Base-by-base conservation (phyloP, 306 rosid genomes). In the Arachis stenosperma region DNA sequence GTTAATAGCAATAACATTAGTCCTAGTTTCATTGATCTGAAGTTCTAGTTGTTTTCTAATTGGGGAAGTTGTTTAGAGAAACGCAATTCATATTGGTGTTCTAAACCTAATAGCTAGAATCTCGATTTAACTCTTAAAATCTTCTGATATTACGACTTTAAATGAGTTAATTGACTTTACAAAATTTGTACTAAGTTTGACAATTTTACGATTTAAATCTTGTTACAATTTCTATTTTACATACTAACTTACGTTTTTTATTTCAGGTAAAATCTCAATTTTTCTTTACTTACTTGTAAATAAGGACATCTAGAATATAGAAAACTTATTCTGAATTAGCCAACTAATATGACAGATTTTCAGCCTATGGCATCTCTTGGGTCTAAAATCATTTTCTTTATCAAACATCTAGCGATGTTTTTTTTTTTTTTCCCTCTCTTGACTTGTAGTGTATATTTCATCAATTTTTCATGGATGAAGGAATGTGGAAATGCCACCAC, bases 401-500 rank as follows among this genome's bases (percentile, higher is more conserved):
- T 36, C 50, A 57, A 64, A 30, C 11, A 67, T 62, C 11, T 61
- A 46, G 79, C 37, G 52, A 81, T 30, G 27, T 22, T 22, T 22
- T 22, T 22, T 22, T 22, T 15, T 61, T 73, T 65, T 8, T 36
- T 77, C 54, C 5, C 48, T 48, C 54, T 67, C 33, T 27, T 48
- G 57, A 73, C 79, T 48, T 61, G 53, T 70, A 37, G 70, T 65
- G 70, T 65, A 65, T 51, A 69, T 54, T 71, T 58, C 70, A 51
- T 61, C 71, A 42, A 65, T 67, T 74, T 76, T 69, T 74, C 81
- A 81, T 84, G 78, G 67, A 36, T 81, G 85, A 84, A 81, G 88
- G 85, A 75, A 77, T 78, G 67, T 84, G 85, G 88, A 84, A 84
- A 84, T 84, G 88, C 67, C 81, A 62, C 64, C 88, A 84, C 65